These are phyloP conservation scores for Platanus orientalis DNA, from an alignment of 164 flowering plant genomes.

Conservation along the genomic window DNA sequence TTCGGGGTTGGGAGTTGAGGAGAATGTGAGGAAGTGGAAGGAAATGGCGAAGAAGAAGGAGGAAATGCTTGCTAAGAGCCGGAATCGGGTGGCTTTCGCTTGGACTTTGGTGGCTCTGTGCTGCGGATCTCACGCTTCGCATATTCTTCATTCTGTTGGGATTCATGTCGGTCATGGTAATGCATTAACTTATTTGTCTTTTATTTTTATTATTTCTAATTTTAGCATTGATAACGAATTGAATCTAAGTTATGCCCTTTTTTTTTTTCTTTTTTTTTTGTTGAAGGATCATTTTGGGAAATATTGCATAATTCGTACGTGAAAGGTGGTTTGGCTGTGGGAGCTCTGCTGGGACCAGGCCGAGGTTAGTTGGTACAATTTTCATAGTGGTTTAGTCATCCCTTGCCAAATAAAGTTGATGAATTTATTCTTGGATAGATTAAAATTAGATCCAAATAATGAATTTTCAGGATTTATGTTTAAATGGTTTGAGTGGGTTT, in stretches of 20 bases:
- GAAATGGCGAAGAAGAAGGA: constrained; percentile 77
- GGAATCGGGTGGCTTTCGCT: constrained; percentile 72
- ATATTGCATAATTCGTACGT: constrained; percentile 78
- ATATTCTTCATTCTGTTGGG: constrained; percentile 79
- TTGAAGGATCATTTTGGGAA: constrained; percentile 66
- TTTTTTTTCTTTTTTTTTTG: constrained; percentile 4
- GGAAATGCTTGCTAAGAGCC: constrained; percentile 49
- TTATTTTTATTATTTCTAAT: not conserved
- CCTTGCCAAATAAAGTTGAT: not conserved
- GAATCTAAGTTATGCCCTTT: not conserved
- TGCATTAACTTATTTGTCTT: not conserved
- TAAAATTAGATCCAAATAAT: no score
- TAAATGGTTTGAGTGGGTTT: no score
- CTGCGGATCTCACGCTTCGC: constrained; percentile 84
- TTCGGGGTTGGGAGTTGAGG: constrained; percentile 63
- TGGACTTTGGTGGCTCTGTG: constrained; percentile 95
- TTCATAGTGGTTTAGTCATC: not conserved
- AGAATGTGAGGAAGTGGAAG: constrained; percentile 85
- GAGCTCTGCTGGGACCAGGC: constrained; percentile 85
- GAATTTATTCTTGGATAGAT: not conserved
- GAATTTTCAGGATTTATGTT: no score
- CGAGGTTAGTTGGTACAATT: constrained; percentile 51
- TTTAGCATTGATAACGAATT: not conserved
- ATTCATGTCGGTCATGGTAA: constrained; percentile 84
- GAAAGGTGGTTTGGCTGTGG: constrained; percentile 76